These are phyloP conservation scores for Hanseniaspora clermontiae DNA, from an alignment of 805 yeast genomes.

Conservation along the genomic window DNA sequence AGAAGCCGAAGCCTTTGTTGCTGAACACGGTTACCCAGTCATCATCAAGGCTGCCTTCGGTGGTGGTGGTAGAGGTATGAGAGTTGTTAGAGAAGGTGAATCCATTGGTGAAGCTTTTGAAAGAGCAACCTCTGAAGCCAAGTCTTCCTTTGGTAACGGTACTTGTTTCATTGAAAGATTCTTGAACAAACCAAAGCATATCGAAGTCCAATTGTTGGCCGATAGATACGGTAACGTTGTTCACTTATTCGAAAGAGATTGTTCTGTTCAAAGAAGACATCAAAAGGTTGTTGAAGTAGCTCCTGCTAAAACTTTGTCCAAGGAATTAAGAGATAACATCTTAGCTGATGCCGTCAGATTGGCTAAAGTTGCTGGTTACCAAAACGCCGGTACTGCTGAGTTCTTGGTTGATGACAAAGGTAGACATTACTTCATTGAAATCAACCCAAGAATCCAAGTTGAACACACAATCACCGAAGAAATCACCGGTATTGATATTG, in stretches of 20 bases:
- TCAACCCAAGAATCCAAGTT: slow-evolving; percentile 96
- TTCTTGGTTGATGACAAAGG: slow-evolving; percentile 84
- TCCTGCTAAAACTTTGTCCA: slow-evolving; percentile 84
- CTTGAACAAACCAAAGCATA: slow-evolving; percentile 90
- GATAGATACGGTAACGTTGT: slow-evolving; percentile 89
- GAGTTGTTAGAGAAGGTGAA: slow-evolving; percentile 96
- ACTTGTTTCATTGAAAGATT: slow-evolving; percentile 96
- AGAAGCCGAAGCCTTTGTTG: slow-evolving; percentile 71
- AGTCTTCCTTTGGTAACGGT: slow-evolving; percentile 94
- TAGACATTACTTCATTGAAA: slow-evolving; percentile 94
- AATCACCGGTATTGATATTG: slow-evolving; percentile 94
- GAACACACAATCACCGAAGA: slow-evolving; percentile 99
- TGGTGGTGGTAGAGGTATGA: slow-evolving; percentile 99
- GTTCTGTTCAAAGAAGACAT: slow-evolving; percentile 99
- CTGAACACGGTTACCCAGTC: slow-evolving; percentile 82
- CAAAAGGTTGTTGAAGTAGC: slow-evolving; percentile 98
- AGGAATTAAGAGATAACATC: slow-evolving; percentile 76
- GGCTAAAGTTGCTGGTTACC: slow-evolving; percentile 77
- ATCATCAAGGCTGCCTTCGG: slow-evolving; percentile 98
- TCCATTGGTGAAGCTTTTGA: slow-evolving; percentile 79
- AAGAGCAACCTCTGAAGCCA: slow-evolving; percentile 90
- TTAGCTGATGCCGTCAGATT: slow-evolving; percentile 87
- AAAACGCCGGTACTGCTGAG: slow-evolving; percentile 98
- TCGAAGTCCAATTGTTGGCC: slow-evolving; percentile 91
- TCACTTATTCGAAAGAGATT: slow-evolving; percentile 93